These are phyloP conservation scores for Fusarium sp. DNA, from an alignment of 2,329 filamentous ascomycete genomes.

Conservation along the genomic window DNA sequence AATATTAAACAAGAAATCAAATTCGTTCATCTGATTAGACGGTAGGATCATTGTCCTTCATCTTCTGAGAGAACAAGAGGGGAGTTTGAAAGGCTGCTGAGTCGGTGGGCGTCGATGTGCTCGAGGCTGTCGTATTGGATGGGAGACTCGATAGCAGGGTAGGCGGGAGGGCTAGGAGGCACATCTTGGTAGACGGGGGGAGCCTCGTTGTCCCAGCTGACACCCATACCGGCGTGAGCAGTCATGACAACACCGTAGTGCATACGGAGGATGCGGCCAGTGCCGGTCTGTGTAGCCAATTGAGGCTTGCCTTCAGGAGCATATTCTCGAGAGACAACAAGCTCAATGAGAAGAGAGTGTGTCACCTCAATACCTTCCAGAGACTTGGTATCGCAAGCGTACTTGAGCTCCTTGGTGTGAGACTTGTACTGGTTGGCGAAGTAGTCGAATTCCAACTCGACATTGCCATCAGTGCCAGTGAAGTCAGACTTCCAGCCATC, in stretches of 20 bases:
- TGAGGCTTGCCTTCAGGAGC: constrained; percentile 74
- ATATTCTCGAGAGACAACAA: constrained; percentile 95
- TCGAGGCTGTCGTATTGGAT: constrained; percentile 56
- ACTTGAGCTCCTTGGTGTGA: constrained; percentile 64
- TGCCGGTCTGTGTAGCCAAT: constrained; percentile 85
- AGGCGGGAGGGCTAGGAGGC: constrained; percentile 83
- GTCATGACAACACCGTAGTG: constrained; percentile 88
- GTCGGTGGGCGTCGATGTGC: constrained; percentile 46
- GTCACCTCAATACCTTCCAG: constrained; percentile 80
- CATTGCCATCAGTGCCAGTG: constrained; percentile 64
- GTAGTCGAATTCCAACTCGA: constrained; percentile 84
- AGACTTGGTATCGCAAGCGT: constrained; percentile 81
- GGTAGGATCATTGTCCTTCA: constrained; percentile 25
- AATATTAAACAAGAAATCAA: constrained; percentile 24
- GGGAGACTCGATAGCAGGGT: constrained; percentile 57
- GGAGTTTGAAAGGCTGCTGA: constrained; percentile 40
- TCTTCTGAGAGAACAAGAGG: constrained; percentile 26
- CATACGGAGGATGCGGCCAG: constrained; percentile 90
- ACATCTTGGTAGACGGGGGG: constrained; percentile 96
- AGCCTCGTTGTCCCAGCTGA: constrained; percentile 96
- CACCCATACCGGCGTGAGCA: constrained; percentile 84
- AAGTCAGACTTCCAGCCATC: constrained; percentile 87
- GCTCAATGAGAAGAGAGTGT: constrained; percentile 89
- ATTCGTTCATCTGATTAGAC: background rate
- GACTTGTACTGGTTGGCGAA: constrained; percentile 54